phyloP scores from a whole-genome alignment of 306 rosid species.

The Vigna nakashimae region DNA sequence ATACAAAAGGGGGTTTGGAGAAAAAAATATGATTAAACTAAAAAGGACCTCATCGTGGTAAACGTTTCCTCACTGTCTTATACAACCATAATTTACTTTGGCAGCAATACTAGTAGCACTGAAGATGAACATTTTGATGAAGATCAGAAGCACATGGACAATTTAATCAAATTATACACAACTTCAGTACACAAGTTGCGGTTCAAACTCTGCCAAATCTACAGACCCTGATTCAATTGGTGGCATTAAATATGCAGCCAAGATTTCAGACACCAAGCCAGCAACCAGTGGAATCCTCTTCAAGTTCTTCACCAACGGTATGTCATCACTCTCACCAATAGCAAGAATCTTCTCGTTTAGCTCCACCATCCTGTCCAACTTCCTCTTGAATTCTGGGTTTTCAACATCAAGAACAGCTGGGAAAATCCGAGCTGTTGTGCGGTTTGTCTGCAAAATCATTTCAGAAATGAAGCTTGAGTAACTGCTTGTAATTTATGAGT shows the following conservation, averaged over 20 bases:
- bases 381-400: conserved; percentile 95
- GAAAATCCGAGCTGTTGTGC: conserved; percentile 94
- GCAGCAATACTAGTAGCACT: conserved; percentile 42
- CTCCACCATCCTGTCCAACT: conserved; percentile 88
- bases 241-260: conserved; percentile 92
- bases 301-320: conserved; percentile 82
- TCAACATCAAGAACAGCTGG: conserved; percentile 97
- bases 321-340: conserved; percentile 69
- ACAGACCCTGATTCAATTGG: conserved; percentile 98
- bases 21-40: conserved; percentile 38
- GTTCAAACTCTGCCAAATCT: conserved; percentile 89
- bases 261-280: conserved; percentile 79
- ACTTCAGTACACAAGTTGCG: conserved; percentile 82
- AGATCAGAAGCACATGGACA: conserved; percentile 44
- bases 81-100: conserved; percentile 29
- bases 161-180: conserved; percentile 42
- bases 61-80: conserved; percentile 48
- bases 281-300: conserved; percentile 90
- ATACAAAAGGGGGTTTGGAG: background rate
- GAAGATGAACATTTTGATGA: conserved; percentile 40
- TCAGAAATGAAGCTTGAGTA: conserved; percentile 1
- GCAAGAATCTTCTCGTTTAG: conserved; percentile 80
- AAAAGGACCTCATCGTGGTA: conserved; percentile 45
- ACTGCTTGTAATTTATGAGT: background rate
- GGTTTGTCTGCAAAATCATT: conserved; percentile 77